Base-by-base conservation (phyloP, 306 rosid genomes). In the Quercus dentata region DNA sequence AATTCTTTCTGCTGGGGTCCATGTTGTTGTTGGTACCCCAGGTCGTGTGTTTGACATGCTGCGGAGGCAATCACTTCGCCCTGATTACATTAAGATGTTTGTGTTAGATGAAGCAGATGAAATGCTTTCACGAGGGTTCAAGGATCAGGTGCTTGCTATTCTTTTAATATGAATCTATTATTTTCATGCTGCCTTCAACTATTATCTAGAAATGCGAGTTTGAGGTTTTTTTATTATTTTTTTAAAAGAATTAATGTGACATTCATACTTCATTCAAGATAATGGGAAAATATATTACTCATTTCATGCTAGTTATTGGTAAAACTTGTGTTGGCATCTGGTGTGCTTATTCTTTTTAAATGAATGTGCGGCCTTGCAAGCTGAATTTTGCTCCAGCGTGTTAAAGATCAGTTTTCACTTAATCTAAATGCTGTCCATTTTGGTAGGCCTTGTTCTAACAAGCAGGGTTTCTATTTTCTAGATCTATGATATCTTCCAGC, bases 101-200 rank as follows among this genome's bases (percentile, higher is more conserved):
- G 94, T 90, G 64, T 81, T 90, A 31, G 94, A 90, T 76, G 94
- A 91, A 85, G 94, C 94, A 3, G 94, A 91, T 86, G 97, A 91
- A 80, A 89, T 91, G 97, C 97, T 89, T 73, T 91, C 92, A 65
- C 85, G 88, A 68, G 97, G 94, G 65, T 91, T 91, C 89, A 91
- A 89, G 88, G 97, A 89, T 78, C 94, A 89, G 97, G 97, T 91
- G 18, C 62, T 31, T 67, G 62, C 11, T 56, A 44, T 80, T 46
- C 9, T 65, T 65, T 41, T 10, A 4, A 10, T 51, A 17, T 35
- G 6, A 52, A 38, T 79, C 18, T n/a, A 18, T 49, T 73, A 56
- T 56, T 68, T 68, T 62, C 63, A 64, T 71, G 38, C 51, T 41
- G 76, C 54, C 38, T 61, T 30, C 6, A 35, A 10, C 12, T 73